Conservation (phyloP, 495 filamentous ascomycete species). For the Cercophora newfieldiana region DNA sequence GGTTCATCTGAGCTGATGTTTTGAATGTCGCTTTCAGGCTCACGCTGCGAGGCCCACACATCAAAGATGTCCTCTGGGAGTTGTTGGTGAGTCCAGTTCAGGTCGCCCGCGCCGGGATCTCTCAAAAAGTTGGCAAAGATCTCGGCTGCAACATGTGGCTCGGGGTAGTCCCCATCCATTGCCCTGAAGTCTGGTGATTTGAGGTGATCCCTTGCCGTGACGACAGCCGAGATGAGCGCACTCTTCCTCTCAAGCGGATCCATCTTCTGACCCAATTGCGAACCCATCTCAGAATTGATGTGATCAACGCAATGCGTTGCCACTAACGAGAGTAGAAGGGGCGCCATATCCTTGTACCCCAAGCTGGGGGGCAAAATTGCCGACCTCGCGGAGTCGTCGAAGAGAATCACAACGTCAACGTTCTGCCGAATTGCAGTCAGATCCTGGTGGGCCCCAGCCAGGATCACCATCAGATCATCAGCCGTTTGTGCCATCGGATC, state of each 20-base stretch:
- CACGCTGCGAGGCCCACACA: slow-evolving; percentile 25
- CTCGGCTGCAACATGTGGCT: slow-evolving; percentile 37
- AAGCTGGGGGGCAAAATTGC: slow-evolving; percentile 20
- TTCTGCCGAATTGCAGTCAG: slow-evolving; percentile 17
- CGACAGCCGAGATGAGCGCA: slow-evolving; percentile 39
- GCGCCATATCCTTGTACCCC: slow-evolving; percentile 17
- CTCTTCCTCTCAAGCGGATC: slow-evolving; percentile 41
- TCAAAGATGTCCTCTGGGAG: slow-evolving; percentile 42
- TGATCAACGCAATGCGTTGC: slow-evolving; percentile 48
- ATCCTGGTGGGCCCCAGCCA: slow-evolving; percentile 26
- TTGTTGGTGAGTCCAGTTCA: slow-evolving; percentile 36
- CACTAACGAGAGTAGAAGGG: slow-evolving; percentile 37
- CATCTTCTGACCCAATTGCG: slow-evolving; percentile 34
- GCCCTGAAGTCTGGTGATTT: slow-evolving; percentile 25
- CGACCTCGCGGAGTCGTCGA: slow-evolving; percentile 40
- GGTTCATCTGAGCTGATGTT: slow-evolving; percentile 15
- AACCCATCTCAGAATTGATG: slow-evolving; percentile 46
- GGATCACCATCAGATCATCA: slow-evolving; percentile 20
- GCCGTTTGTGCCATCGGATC: not conserved
- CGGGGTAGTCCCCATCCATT: slow-evolving; percentile 8
- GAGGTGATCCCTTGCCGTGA: slow-evolving; percentile 32
- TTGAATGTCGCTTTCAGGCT: not conserved
- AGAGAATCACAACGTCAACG: slow-evolving; percentile 43
- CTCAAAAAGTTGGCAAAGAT: slow-evolving; percentile 39
- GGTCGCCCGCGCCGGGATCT: slow-evolving; percentile 27